Percentiles rank a stretch among this genome's conserved stretches.
These are phyloP conservation scores for Breviolum minutum DNA, from an alignment of 73 alveolate genomes.

Conservation along the genomic window DNA sequence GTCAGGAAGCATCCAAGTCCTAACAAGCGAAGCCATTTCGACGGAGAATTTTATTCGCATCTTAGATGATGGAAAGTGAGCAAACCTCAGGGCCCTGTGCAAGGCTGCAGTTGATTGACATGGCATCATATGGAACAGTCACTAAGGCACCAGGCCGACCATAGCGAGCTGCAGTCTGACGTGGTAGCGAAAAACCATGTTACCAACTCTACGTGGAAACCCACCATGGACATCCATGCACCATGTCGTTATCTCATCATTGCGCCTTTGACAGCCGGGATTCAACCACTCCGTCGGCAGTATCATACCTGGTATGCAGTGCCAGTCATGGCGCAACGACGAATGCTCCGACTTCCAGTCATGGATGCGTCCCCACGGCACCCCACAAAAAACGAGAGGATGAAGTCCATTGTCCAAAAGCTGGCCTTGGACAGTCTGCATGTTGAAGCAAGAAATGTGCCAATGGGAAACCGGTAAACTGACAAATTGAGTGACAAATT, in stretches of 20 bases:
- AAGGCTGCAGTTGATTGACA: background rate
- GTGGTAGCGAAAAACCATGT: background rate
- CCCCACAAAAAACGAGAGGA: constrained; percentile 75
- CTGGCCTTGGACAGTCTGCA: background rate
- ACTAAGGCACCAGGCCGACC: constrained; percentile 57
- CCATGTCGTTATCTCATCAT: background rate
- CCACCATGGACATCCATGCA: background rate
- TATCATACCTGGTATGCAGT: constrained; percentile 37
- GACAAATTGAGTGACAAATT: too few relatives aligned
- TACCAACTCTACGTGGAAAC: background rate
- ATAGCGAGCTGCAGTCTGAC: constrained; percentile 78
- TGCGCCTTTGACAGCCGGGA: constrained; percentile 50
- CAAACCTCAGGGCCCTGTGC: too few relatives aligned
- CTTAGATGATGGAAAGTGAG: background rate
- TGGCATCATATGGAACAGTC: background rate
- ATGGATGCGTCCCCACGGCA: background rate
- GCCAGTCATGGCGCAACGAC: background rate
- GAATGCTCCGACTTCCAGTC: background rate
- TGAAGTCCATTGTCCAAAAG: constrained; percentile 74
- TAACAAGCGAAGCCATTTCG: background rate
- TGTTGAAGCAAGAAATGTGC: too few relatives aligned
- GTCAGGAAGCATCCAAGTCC: constrained; percentile 93
- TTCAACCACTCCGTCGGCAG: constrained; percentile 59
- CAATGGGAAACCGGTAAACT: too few relatives aligned
- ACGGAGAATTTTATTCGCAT: background rate